phyloP scores from a whole-genome alignment of 2,329 filamentous ascomycete species.

The Fusarium sulawesiense region DNA sequence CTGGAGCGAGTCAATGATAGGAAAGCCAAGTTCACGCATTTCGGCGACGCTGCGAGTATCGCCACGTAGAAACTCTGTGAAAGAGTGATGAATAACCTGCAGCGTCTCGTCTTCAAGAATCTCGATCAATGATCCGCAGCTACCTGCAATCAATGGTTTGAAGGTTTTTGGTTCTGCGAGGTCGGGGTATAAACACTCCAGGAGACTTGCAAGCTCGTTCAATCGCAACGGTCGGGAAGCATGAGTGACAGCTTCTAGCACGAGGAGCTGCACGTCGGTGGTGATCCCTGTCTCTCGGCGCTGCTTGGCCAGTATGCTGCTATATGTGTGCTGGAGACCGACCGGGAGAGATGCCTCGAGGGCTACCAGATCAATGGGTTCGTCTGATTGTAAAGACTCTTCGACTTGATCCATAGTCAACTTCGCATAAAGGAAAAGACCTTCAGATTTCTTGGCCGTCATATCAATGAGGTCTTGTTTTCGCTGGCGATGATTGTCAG shows the following conservation, averaged over 20 bases:
- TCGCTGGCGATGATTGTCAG: background rate
- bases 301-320: conserved; percentile 52
- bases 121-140: conserved; percentile 57
- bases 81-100: conserved; percentile 60
- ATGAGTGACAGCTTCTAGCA: conserved; percentile 56
- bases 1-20: conserved; percentile 27
- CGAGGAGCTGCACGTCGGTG: conserved; percentile 48
- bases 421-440: conserved; percentile 41
- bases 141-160: conserved; percentile 51
- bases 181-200: conserved; percentile 41
- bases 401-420: conserved; percentile 41
- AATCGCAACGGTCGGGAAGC: conserved; percentile 54
- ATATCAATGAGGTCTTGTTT: conserved; percentile 34
- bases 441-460: conserved; percentile 27
- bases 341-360: conserved; percentile 33
- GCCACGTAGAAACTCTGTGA: conserved; percentile 59
- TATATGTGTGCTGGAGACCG: conserved; percentile 48
- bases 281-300: conserved; percentile 45
- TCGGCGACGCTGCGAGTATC: conserved; percentile 10
- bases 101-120: conserved; percentile 58
- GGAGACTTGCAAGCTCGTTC: conserved; percentile 50
- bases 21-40: conserved; percentile 8
- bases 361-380: background rate
- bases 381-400: background rate
- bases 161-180: conserved; percentile 23